Conservation (phyloP, 179 eudicot genomes). For the Patellifolia procumbens region DNA sequence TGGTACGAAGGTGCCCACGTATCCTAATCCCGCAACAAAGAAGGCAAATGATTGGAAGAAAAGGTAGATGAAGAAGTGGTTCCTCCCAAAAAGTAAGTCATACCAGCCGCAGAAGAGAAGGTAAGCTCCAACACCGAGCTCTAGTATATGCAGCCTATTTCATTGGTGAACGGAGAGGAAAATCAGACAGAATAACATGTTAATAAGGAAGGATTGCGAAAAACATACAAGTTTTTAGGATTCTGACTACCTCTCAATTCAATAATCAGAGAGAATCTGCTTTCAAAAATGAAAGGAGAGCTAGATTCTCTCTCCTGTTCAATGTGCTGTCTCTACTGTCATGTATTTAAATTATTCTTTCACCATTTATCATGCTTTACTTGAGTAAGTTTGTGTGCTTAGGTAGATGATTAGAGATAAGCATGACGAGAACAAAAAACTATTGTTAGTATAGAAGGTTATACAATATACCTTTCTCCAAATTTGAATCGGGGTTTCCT, state of each 20-base stretch:
- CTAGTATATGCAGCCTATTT: conserved; percentile 47
- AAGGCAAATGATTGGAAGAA: conserved; percentile 67
- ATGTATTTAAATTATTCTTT: no score
- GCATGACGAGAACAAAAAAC: background rate
- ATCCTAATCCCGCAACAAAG: conserved; percentile 73
- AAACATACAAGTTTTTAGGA: no score
- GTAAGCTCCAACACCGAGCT: conserved; percentile 53
- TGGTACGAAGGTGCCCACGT: conserved; percentile 63
- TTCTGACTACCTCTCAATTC: no score
- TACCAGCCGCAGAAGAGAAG: conserved; percentile 71
- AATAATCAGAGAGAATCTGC: no score
- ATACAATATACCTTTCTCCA: conserved; percentile 42
- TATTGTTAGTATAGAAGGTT: background rate
- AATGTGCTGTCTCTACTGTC: background rate
- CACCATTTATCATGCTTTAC: no score
- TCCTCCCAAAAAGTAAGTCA: conserved; percentile 48
- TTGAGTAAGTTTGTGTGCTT: no score
- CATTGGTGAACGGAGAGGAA: background rate
- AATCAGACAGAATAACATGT: background rate
- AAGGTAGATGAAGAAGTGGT: conserved; percentile 61
- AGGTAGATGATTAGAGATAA: background rate
- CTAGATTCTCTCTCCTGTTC: background rate
- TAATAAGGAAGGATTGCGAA: no score
- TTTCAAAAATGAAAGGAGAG: no score
- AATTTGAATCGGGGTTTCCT: conserved; percentile 39